Evolutionary conservation across 257 asterid species (phyloP).

Genomic region (Craterostigma plantagineum): DNA sequence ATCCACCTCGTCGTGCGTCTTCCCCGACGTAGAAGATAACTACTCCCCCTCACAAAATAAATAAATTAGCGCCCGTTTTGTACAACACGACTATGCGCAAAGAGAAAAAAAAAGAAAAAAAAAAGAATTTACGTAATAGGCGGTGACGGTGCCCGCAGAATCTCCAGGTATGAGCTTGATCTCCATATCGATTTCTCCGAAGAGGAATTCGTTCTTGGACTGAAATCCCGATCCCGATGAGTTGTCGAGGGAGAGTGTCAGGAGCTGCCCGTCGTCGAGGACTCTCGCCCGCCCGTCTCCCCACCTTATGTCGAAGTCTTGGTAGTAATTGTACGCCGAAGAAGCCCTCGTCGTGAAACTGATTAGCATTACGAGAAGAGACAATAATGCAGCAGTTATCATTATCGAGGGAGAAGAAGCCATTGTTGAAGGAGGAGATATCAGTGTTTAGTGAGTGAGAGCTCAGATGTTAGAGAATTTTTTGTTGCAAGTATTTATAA

Average conservation of each 20-base stretch:
- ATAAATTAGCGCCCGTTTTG: too few relatives aligned
- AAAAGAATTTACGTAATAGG: not conserved
- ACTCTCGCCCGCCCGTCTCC: not conserved
- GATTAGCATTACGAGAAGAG: not conserved
- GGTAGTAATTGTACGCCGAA: not conserved
- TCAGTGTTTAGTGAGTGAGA: too few relatives aligned
- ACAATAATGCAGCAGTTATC: too few relatives aligned
- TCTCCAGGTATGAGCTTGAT: slow-evolving; percentile 1
- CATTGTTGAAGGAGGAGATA: too few relatives aligned
- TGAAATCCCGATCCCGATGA: not conserved
- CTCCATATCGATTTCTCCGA: slow-evolving; percentile 1
- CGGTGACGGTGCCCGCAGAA: slow-evolving; percentile 2
- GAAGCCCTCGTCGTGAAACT: not conserved
- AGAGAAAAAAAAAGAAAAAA: not conserved
- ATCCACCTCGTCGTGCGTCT: slow-evolving; percentile 20
- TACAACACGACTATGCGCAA: too few relatives aligned
- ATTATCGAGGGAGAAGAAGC: too few relatives aligned
- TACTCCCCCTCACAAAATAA: not conserved
- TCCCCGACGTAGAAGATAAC: slow-evolving; percentile 21
- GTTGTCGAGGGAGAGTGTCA: not conserved
- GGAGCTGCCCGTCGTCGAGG: not conserved
- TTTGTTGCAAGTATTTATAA: too few relatives aligned
- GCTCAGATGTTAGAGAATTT: too few relatives aligned
- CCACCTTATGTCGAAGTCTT: slow-evolving; percentile 1
- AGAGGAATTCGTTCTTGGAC: not conserved